Percentiles rank a stretch among this genome's conserved stretches.
Conservation (phyloP, 495 filamentous ascomycete genomes). For the Daldinia loculata region DNA sequence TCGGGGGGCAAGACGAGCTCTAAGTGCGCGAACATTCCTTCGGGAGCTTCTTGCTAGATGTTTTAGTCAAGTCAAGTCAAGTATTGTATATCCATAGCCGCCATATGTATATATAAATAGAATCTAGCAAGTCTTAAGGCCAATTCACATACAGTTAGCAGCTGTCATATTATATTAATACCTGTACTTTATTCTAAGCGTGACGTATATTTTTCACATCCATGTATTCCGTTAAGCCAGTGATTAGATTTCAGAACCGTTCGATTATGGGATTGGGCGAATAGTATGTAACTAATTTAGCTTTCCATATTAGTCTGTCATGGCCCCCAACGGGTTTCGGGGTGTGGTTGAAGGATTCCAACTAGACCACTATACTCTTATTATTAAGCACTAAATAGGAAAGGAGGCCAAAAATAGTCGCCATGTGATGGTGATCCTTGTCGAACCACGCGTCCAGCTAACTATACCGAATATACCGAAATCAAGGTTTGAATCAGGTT, state of each 20-base stretch:
- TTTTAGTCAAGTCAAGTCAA: neutral
- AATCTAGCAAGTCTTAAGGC: neutral
- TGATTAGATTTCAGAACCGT: neutral
- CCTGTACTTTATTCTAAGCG: too few relatives aligned
- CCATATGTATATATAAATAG: neutral
- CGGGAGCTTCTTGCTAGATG: constrained; percentile 26
- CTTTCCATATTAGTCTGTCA: neutral
- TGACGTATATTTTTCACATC: neutral
- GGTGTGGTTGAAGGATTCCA: neutral
- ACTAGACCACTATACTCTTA: neutral
- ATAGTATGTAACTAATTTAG: neutral
- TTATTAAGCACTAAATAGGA: neutral
- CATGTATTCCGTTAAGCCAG: neutral
- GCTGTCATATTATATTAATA: neutral
- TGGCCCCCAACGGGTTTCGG: neutral
- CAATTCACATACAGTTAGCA: neutral
- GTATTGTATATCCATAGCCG: neutral
- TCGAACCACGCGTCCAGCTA: neutral
- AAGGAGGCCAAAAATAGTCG: neutral
- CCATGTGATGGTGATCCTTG: neutral
- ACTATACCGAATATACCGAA: neutral
- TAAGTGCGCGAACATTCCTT: constrained; percentile 56
- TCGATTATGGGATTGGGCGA: neutral
- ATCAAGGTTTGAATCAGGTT: neutral
- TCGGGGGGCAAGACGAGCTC: constrained; percentile 55